These are phyloP conservation scores for Phaffia rhodozyma DNA, from an alignment of 1,284 basidiomycete genomes.

Conservation along the genomic window DNA sequence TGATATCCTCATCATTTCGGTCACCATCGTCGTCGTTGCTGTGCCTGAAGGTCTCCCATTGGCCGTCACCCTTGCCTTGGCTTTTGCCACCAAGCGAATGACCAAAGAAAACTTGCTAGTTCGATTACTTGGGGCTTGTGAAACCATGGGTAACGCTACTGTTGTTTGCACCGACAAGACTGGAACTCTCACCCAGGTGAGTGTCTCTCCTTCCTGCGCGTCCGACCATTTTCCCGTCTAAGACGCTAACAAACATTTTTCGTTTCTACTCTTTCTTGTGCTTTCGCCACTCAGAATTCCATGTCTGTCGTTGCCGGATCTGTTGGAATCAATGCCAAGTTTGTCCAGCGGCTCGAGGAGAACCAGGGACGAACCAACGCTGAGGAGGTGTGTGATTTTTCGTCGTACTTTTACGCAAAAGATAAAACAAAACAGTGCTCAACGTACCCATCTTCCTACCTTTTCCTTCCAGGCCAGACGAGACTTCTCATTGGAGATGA, in stretches of 20 bases:
- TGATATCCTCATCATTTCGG: constrained; percentile 85
- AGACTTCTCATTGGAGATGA: constrained; percentile 79
- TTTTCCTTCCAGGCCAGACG: constrained; percentile 23
- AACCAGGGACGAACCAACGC: constrained; percentile 66
- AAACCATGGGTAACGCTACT: constrained; percentile 96
- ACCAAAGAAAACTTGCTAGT: constrained; percentile 87
- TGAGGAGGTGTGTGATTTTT: constrained; percentile 41
- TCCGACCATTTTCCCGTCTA: not conserved
- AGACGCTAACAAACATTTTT: constrained; percentile 6
- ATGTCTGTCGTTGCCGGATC: constrained; percentile 96
- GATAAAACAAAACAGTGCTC: constrained; percentile 19
- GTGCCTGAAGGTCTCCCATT: constrained; percentile 95
- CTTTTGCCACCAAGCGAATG: constrained; percentile 96
- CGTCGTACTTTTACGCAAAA: constrained; percentile 18
- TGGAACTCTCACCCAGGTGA: constrained; percentile 39
- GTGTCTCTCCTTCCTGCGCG: constrained; percentile 3
- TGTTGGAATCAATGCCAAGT: constrained; percentile 84
- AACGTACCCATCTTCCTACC: constrained; percentile 5
- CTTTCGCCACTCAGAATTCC: constrained; percentile 67
- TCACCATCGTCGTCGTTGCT: constrained; percentile 88
- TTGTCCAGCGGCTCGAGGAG: constrained; percentile 64
- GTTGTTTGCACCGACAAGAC: constrained; percentile 97
- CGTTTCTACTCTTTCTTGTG: constrained; percentile 37
- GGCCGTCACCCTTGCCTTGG: constrained; percentile 88
- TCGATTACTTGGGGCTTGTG: constrained; percentile 87